phyloP scores from a whole-genome alignment of 495 filamentous ascomycete species.

The Aspergillus panamensis region DNA sequence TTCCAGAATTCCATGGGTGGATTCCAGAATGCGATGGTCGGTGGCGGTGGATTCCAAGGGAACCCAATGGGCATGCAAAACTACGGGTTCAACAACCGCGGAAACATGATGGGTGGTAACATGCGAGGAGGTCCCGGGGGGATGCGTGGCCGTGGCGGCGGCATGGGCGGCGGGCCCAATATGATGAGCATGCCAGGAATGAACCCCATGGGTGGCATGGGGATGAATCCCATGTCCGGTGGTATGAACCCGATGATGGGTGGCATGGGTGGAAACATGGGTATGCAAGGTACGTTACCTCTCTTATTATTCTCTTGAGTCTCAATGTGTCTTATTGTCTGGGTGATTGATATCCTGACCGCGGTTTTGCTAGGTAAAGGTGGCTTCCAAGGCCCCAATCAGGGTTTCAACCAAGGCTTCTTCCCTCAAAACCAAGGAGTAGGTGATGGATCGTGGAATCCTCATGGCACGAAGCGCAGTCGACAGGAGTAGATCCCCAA shows the following conservation, averaged over 20 bases:
- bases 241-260: constrained; percentile 56
- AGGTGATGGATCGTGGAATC: constrained; percentile 69
- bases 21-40: constrained; percentile 57
- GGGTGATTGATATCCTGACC: neutral
- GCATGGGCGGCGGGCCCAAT: constrained; percentile 46
- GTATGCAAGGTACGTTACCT: constrained; percentile 53
- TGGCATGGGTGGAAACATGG: constrained; percentile 58
- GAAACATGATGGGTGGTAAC: constrained; percentile 60
- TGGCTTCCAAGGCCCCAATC: constrained; percentile 65
- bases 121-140: constrained; percentile 64
- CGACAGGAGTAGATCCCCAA: constrained; percentile 52
- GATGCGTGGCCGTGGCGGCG: constrained; percentile 69
- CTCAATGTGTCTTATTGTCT: neutral
- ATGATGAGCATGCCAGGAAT: constrained; percentile 54
- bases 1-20: constrained; percentile 55
- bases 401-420: constrained; percentile 78
- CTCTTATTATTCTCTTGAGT: neutral
- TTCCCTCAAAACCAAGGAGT: constrained; percentile 60
- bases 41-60: constrained; percentile 59
- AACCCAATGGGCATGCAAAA: constrained; percentile 56
- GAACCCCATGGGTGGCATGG: constrained; percentile 58
- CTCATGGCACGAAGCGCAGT: constrained; percentile 77
- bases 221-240: constrained; percentile 58
- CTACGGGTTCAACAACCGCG: constrained; percentile 60
- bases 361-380: constrained; percentile 32